Conservation (phyloP, 441 rosid genomes). For the Brassica balearica region DNA sequence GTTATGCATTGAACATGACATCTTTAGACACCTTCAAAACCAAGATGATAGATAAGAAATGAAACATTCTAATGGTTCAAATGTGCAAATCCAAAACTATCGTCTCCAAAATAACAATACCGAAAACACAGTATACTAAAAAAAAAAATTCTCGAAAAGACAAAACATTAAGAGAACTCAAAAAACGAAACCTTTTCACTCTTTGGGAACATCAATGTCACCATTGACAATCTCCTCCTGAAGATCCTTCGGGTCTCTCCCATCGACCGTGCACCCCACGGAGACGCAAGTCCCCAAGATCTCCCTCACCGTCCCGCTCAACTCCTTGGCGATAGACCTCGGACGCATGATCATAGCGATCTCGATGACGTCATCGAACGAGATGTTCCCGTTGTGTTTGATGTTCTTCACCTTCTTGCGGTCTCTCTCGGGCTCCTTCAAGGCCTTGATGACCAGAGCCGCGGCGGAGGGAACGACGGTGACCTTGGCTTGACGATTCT, state of each 20-base stretch:
- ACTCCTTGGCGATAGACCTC: conserved; percentile 66
- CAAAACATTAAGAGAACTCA: conserved; percentile 7
- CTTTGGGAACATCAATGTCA: conserved; percentile 53
- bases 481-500: conserved; percentile 72
- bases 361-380: conserved; percentile 67
- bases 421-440: conserved; percentile 74
- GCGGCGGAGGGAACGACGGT: conserved; percentile 71
- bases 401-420: conserved; percentile 73
- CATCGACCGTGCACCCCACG: conserved; percentile 72
- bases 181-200: conserved; percentile 27
- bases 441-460: conserved; percentile 68
- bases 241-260: conserved; percentile 66
- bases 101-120: conserved; percentile 19
- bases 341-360: conserved; percentile 58
- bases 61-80: conserved; percentile 15
- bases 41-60: conserved; percentile 17
- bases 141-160: conserved; percentile 22
- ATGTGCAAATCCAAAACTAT: conserved; percentile 29
- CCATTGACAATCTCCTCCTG: conserved; percentile 62
- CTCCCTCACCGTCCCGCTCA: conserved; percentile 63
- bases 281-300: conserved; percentile 76
- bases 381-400: conserved; percentile 61
- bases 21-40: background rate
- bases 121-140: conserved; percentile 9
- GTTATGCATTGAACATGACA: too few relatives aligned